Base-by-base conservation (phyloP, 164 flowering plant species). In the Taxillus chinensis region DNA sequence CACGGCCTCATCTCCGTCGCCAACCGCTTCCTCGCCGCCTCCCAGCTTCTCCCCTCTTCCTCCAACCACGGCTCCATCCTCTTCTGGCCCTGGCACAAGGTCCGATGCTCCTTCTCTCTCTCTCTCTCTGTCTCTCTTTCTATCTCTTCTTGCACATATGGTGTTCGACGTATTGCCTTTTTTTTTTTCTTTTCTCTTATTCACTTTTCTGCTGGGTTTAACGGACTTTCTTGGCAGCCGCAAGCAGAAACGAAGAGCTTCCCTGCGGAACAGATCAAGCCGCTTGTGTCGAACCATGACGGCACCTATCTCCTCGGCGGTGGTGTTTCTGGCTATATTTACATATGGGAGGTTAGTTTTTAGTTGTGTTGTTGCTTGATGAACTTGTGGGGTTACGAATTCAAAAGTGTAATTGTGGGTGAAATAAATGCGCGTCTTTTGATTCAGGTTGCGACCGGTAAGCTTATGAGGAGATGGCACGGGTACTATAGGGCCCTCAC, bases 21-120 rank as follows among this genome's bases (percentile, higher is more conserved):
- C 45, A 57, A 70, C 39, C 78, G 81, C 62, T 83, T 83, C 71
- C 69, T 90, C 12, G 98, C 90, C 38, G 83, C 87, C 57, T 88
- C 98, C 55, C 93, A 92, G 75, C 71, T 85, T 39, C 86, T 80
- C 2, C 78, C 86, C 3, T 43, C 86, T 13, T 67, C 83, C 39
- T 68, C 89, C 55, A 64, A 86, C 15, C 75, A 86, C 7, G 92
- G 92, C 55, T 76, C 89, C 59, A 27, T 90, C 48, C 75, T 81
- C 68, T 90, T 75, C 71, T 92, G 98, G 96, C 80, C 84, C 3
- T 86, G 91, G 91, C 75, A 78, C 69, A 92, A 83, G 96, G 98
- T 90, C 10, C 4, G 14, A 0, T 2, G 48, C 42, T 5, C n/a
- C 38, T 7, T 43, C 9, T 6, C 45, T 40, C 6, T 60, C 8